Evolutionary conservation across 768 basidiomycete species (phyloP), one percentile per base, ranked within the genome.

Genomic region (Phaffia tasmanica): DNA sequence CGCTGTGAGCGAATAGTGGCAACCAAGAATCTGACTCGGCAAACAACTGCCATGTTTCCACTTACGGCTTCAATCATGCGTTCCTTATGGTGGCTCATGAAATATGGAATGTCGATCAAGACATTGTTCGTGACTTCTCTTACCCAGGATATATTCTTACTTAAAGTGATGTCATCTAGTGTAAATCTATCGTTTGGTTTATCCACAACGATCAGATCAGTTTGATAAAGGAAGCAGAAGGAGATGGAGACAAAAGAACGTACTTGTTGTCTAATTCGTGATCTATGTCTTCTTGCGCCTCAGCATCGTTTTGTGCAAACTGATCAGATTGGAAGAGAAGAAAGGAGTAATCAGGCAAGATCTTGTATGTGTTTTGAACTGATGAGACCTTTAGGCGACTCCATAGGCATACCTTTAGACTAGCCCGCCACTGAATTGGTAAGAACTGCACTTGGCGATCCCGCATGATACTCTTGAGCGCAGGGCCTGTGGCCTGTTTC

Each of bases 1-100:
- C 35, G 35, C 35, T 42, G 35, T 42, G 11, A 42, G 35, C 35
- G 35, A 42, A 11, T 42, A 4, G n/a, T 42, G 35, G 35, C 35
- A 11, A 42, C 35, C 35, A 42, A 42, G 35, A 4, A 42, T 42
- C 35, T 42, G 35, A 42, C 11, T 42, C 35, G n/a, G n/a, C n/a
- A n/a, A n/a, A n/a, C n/a, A n/a, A n/a, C n/a, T n/a, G n/a, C n/a
- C n/a, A n/a, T n/a, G n/a, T n/a, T n/a, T n/a, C n/a, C 4, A 42
- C 71, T 57, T 32, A 76, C 79, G 2, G 79, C 77, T 71, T 79
- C 78, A 23, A 80, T 78, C 79, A 80, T 80, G 54, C 76, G 73
- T 35, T 74, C 69, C 49, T 77, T 72, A 64, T 80, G 79, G 7
- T 77, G 77, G 19, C 76, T 77, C 79, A 80, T 79, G 74, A 78